Base-by-base conservation (phyloP, 139 green algal species). In the Deuterostichococcus epilithicus region DNA sequence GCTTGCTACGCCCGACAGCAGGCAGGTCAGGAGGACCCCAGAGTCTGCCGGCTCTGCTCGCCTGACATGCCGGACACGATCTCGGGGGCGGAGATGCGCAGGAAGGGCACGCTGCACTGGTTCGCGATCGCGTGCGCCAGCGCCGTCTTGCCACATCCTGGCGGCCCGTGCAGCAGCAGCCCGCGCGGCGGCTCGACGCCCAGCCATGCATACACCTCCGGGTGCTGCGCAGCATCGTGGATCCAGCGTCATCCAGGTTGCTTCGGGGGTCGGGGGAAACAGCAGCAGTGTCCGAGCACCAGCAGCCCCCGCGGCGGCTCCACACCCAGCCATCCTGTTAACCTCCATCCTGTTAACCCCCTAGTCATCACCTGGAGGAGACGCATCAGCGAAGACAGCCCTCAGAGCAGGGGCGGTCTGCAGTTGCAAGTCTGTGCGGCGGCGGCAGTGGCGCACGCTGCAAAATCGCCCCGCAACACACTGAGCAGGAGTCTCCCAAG, bases 81-180 rank as follows among this genome's bases (percentile, higher is more conserved):
- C 78, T 95, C 91, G 5, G 91, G 91, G 0, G 91, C 91, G 2
- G 90, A 92, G 18, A 96, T 88, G 0, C 85, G 70, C 42, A 97
- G 79, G 78, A 97, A 96, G 2, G 92, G 91, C 47, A 97, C 93
- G n/a, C 89, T 85, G 70, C 87, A 93, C 89, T 97, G 90, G 70
- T 92, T 97, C 52, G 94, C 94, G 70, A 97, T 96, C 13, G 93
- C 93, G 67, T 96, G 91, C 38, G 94, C 94, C 26, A 97, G 89
- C 0, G 90, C 89, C 6, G 93, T 98, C 86, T 98, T 98, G 76
- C 94, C 94, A 42, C 71, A 87, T 58, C 83, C 94, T 15, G 94
- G 94, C 2, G 94, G 93, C 1, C 94, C 94, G 76, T 97, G 91
- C 83, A 98, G 88, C 75, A 98, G 87, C 66, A 98, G 90, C 0